Conservation (phyloP, 1,284 basidiomycete genomes). For the Ganoderma lucidum region DNA sequence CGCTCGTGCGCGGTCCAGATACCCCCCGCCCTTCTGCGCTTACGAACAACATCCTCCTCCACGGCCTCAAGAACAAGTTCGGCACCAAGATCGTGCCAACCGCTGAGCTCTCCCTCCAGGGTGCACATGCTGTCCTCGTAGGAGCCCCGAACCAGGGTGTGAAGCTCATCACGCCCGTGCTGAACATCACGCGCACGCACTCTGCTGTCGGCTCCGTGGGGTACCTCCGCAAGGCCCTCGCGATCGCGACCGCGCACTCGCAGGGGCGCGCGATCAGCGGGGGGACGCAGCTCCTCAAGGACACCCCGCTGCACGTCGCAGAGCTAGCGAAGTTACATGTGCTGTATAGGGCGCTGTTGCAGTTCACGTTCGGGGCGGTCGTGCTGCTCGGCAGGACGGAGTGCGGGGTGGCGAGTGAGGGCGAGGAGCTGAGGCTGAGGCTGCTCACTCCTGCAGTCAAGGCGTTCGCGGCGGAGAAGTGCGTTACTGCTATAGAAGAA, state of each 20-base stretch:
- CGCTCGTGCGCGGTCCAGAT: conserved; percentile 51
- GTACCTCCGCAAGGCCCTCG: conserved; percentile 66
- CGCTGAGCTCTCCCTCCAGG: conserved; percentile 75
- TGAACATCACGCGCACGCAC: conserved; percentile 82
- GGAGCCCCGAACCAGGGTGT: conserved; percentile 72
- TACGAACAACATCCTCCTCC: conserved; percentile 76
- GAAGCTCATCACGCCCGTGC: conserved; percentile 71
- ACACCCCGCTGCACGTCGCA: conserved; percentile 68
- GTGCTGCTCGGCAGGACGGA: conserved; percentile 70
- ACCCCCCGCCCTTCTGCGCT: conserved; percentile 52
- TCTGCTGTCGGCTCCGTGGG: conserved; percentile 68
- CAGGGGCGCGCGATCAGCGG: conserved; percentile 61
- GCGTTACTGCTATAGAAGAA: conserved; percentile 70
- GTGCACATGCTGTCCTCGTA: conserved; percentile 71
- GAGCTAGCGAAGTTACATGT: conserved; percentile 66
- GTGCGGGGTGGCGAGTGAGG: conserved; percentile 54
- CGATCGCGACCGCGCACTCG: conserved; percentile 71
- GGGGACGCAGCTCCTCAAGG: conserved; percentile 57
- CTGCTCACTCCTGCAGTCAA: conserved; percentile 78
- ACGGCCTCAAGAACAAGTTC: conserved; percentile 83
- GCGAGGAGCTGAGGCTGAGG: conserved; percentile 63
- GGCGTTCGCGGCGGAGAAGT: conserved; percentile 75
- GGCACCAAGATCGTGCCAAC: conserved; percentile 83
- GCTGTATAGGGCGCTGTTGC: conserved; percentile 70
- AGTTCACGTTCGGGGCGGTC: conserved; percentile 67